Base-by-base conservation (phyloP, 176 grass and related monocot genomes). In the Secale cereale region DNA sequence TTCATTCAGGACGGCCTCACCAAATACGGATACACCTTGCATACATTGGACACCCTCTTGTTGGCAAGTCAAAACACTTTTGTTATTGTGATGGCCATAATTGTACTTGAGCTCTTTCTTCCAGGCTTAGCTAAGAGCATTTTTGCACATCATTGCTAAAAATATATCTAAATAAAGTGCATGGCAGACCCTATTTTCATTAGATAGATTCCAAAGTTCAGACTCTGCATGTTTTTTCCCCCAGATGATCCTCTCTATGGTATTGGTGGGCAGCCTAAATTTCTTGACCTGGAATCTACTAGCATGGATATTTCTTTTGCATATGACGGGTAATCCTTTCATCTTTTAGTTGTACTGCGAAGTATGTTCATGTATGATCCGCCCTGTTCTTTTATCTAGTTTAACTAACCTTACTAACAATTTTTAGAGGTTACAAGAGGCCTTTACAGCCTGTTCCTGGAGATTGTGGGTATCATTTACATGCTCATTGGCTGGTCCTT, bases 11-110 rank as follows among this genome's bases (percentile, higher is more conserved):
- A 76, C 85, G 91, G 37, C 93, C 91, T 30, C 93, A 94, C 63
- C 93, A 98, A 91, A 98, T 98, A 48, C 79, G 88, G 10, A 98
- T 98, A 79, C 93, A 98, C 59, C 84, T 98, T 85, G 85, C 91
- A 80, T 95, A 86, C 66, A 83, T 89, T 77, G 91, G 96, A 17
- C 91, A 95, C 86, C 91, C 93, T 78, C 96, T 98, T 90, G 82
- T 95, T 77, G 96, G 96, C 87, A 74, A 86, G 78, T 74, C 77
- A 32, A 13, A 41, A 41, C 23, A 30, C 17, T 77, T 73, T 14
- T 40, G 13, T 57, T 83, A 72, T n/a, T 83, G 11, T 43, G 15
- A 48, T 77, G 54, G 69, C 10, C 36, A 39, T 48, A 62, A 13
- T 56, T 48, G n/a, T 82, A 46, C 35, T 26, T 65, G 33, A 86